A percentile compares a stretch with the other conserved stretches of the same genome.
These are phyloP conservation scores for Fusarium tricinctum DNA, from an alignment of 2,329 filamentous ascomycete genomes.

Conservation along the genomic window DNA sequence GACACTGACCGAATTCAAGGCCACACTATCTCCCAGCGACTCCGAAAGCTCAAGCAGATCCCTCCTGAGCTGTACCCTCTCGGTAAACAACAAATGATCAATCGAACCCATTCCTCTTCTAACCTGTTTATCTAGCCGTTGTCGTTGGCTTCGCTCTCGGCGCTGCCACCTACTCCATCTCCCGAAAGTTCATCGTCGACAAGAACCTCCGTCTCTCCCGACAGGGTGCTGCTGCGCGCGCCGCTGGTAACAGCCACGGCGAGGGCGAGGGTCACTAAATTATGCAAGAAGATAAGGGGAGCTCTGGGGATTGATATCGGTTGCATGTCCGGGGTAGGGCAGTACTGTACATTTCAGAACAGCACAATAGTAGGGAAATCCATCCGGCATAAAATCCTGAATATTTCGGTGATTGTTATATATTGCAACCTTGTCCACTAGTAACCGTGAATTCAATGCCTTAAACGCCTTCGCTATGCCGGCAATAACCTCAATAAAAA, in stretches of 20 bases:
- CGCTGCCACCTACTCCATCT: conserved; percentile 85
- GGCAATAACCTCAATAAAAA: conserved; percentile 46
- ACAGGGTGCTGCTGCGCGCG: conserved; percentile 65
- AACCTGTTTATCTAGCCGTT: conserved; percentile 69
- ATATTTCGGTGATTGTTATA: conserved; percentile 47
- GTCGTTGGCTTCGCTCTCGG: conserved; percentile 88
- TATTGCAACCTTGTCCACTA: conserved; percentile 41
- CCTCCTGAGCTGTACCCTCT: conserved; percentile 95
- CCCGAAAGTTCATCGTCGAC: conserved; percentile 87
- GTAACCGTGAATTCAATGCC: conserved; percentile 45
- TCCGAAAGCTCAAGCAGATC: conserved; percentile 89
- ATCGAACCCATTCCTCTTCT: conserved; percentile 42
- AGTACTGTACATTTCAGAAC: conserved; percentile 49
- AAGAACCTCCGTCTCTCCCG: conserved; percentile 91
- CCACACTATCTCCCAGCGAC: conserved; percentile 95
- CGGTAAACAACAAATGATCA: conserved; percentile 67
- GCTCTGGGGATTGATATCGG: conserved; percentile 35
- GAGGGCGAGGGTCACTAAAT: conserved; percentile 51
- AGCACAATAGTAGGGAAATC: conserved; percentile 45
- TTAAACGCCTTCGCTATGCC: conserved; percentile 65
- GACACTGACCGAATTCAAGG: conserved; percentile 66
- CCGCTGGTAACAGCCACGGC: conserved; percentile 49
- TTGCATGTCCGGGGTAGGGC: conserved; percentile 35
- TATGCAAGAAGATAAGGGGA: conserved; percentile 24
- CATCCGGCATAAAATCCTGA: conserved; percentile 45